Conservation (phyloP, 2,329 filamentous ascomycete species). For the Paracoccidioides lutzii region DNA sequence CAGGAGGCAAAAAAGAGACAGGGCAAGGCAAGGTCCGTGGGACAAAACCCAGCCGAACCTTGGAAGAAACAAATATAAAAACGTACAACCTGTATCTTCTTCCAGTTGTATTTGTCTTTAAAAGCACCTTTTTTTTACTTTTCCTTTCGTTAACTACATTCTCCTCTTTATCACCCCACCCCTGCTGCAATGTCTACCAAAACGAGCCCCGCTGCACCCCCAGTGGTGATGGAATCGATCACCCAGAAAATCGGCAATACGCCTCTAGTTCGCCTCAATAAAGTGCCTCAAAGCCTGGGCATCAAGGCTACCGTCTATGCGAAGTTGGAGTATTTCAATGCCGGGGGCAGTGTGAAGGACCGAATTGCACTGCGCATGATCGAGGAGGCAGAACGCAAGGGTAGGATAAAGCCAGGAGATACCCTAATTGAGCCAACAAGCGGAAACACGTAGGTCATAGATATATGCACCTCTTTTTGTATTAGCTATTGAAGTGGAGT, state of each 20-base stretch:
- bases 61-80: too few relatives aligned
- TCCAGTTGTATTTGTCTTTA: neutral
- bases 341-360: constrained; percentile 87
- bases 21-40: too few relatives aligned
- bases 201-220: constrained; percentile 36
- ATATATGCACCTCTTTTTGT: neutral
- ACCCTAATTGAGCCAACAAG: constrained; percentile 96
- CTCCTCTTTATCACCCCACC: neutral
- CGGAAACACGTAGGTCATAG: constrained; percentile 61
- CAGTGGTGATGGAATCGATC: constrained; percentile 51
- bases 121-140: neutral
- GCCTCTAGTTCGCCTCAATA: constrained; percentile 87
- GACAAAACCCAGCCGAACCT: too few relatives aligned
- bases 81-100: too few relatives aligned
- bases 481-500: neutral
- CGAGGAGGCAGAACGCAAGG: constrained; percentile 80
- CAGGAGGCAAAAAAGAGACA: too few relatives aligned
- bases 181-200: constrained; percentile 1
- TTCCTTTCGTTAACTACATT: neutral
- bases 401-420: constrained; percentile 91
- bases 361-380: constrained; percentile 95
- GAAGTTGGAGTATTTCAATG: constrained; percentile 88
- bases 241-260: constrained; percentile 89
- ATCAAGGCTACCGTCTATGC: constrained; percentile 82
- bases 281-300: constrained; percentile 78